Base-by-base conservation (phyloP, 2,329 filamentous ascomycete species). In the Ilyonectria sp. region DNA sequence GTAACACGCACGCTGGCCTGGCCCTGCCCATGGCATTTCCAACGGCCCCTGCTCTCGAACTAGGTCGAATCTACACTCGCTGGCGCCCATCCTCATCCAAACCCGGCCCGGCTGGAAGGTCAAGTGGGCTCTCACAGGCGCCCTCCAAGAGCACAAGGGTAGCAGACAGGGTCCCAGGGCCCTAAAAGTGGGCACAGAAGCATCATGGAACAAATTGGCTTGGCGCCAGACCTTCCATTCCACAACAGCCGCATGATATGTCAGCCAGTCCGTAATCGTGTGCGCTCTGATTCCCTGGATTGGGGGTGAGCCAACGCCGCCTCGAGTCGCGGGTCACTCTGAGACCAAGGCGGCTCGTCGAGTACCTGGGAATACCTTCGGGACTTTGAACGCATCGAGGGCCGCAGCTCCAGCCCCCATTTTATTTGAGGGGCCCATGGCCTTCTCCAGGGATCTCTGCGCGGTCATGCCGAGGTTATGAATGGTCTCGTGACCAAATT, bases 121-220 rank as follows among this genome's bases (percentile, higher is more conserved):
- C 46, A 64, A 68, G 65, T 64, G 65, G 65, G 43, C 56, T 52
- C 19, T 37, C 50, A 53, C 29, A 31, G 67, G 21, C 46, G 46
- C 43, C 49, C 19, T 54, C 40, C 59, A 64, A 60, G 56, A 52
- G 23, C 11, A 37, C 60, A 61, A 58, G 53, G 50, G 56, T 44
- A 35, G 47, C 40, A 13, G 31, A 35, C 50, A 53, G 50, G 50
- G 31, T 15, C 29, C 50, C 10, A 37, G 29, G 60, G 57, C 46
- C 15, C 43, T 57, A 52, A 60, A 68, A 69, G 68, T 69, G 68
- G 65, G 47, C 59, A 35, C 50, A 62, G 63, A 69, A 68, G 62
- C 61, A 52, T 64, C 64, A 69, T 72, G 69, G 71, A 72, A 73
- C 55, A 65, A 71, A 64, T 57, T 67, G 61, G 58, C 65, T 69